These are phyloP conservation scores for Penicillium sp. DNA, from an alignment of 2,329 filamentous ascomycete genomes.

Conservation along the genomic window DNA sequence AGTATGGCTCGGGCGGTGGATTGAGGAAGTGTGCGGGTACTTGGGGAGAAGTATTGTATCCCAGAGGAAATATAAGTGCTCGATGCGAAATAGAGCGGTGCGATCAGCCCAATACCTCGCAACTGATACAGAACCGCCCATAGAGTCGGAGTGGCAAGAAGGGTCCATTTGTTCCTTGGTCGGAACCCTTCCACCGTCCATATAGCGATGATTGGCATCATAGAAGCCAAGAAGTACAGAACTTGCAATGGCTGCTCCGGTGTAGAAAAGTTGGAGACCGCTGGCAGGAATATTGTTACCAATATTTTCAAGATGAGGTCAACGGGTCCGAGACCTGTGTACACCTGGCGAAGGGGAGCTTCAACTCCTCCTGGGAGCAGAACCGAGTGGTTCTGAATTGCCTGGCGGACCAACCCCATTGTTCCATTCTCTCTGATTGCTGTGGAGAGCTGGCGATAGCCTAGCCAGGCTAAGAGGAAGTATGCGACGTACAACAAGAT, in stretches of 20 bases:
- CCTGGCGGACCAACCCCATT: conserved; percentile 1
- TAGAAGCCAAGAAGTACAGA: conserved; percentile 11
- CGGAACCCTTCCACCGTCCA: conserved; percentile 15
- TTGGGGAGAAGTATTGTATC: conserved; percentile 11
- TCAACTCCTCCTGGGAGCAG: not conserved
- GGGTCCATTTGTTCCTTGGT: conserved; percentile 12
- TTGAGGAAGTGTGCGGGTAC: conserved; percentile 11
- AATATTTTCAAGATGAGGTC: conserved; percentile 7
- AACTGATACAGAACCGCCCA: conserved; percentile 17
- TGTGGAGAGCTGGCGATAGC: conserved; percentile 3
- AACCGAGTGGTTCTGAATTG: not conserved
- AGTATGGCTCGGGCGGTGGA: conserved; percentile 20
- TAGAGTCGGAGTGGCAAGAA: conserved; percentile 10
- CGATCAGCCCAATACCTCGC: conserved; percentile 18
- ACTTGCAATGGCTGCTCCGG: conserved; percentile 11
- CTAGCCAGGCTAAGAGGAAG: conserved; percentile 7
- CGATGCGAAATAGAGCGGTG: conserved; percentile 23
- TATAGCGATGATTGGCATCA: conserved; percentile 12
- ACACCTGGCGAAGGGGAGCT: conserved; percentile 3
- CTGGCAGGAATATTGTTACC: conserved; percentile 10
- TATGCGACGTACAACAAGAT: conserved; percentile 2
- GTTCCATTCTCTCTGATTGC: conserved; percentile 10
- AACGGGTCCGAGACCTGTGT: conserved; percentile 6
- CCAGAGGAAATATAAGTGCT: conserved; percentile 14
- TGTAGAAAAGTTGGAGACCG: not conserved